Percentiles rank a stretch among this genome's conserved stretches.
Conservation (phyloP, 1,139 yeast genomes). For the Yamadazyma siamensis region DNA sequence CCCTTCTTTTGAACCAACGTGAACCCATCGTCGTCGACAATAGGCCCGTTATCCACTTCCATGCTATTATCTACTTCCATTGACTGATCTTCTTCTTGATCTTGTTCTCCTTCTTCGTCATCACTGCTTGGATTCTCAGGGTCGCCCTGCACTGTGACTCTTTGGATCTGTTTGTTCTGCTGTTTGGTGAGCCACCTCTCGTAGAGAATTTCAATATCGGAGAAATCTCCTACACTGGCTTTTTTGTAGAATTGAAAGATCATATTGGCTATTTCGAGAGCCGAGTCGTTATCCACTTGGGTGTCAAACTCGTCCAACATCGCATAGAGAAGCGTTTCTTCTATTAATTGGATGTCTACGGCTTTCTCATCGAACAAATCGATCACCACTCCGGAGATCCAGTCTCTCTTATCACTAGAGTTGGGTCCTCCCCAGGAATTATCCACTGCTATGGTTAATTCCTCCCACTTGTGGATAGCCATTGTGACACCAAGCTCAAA, state of each 20-base stretch:
- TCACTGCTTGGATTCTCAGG: conserved; percentile 58
- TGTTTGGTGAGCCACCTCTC: conserved; percentile 55
- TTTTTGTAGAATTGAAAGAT: conserved; percentile 66
- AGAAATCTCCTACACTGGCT: conserved; percentile 51
- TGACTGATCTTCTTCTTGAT: conserved; percentile 30
- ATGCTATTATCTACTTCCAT: conserved; percentile 17
- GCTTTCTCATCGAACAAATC: conserved; percentile 67
- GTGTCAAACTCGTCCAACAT: conserved; percentile 96
- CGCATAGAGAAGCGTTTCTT: conserved; percentile 80
- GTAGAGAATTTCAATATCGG: conserved; percentile 57
- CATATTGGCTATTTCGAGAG: conserved; percentile 66
- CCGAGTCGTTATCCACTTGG: conserved; percentile 84
- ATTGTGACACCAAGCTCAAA: conserved; percentile 94
- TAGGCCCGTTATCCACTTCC: conserved; percentile 45
- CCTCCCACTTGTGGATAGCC: conserved; percentile 88
- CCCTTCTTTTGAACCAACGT: conserved; percentile 72
- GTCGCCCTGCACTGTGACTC: conserved; percentile 44
- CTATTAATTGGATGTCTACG: conserved; percentile 76
- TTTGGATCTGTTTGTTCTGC: conserved; percentile 27
- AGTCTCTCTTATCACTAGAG: conserved; percentile 87
- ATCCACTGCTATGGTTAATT: conserved; percentile 87
- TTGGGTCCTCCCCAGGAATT: conserved; percentile 96
- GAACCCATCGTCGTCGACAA: conserved; percentile 91
- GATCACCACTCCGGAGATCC: conserved; percentile 82
- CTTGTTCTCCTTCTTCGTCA: conserved; percentile 44